Base-by-base conservation (phyloP, 768 basidiomycete species). In the Rhizopogon roseolus region DNA sequence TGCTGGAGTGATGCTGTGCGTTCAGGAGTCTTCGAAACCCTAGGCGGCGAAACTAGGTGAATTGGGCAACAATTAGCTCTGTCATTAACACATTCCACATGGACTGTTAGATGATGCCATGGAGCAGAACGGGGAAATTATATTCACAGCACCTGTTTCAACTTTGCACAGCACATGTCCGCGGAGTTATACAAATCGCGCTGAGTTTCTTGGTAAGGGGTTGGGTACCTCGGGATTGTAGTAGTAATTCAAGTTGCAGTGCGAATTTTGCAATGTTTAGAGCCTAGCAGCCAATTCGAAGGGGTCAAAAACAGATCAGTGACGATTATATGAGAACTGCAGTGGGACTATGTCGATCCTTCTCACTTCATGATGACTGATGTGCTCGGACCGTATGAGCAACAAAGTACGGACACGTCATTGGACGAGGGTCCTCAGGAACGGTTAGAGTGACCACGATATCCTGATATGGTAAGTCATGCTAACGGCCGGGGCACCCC, bases 401-500 rank as follows among this genome's bases (percentile, higher is more conserved):
- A 52, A 57, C 60, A 65, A 67, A 48, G 58, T 63, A 65, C 66
- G 49, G 41, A 22, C 9, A 22, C 9, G 5, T 36, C 14, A 48
- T 48, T 48, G 46, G 45, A 5, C 34, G 8, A 16, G 11, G n/a
- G 22, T 22, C 22, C n/a, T 34, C 52, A 58, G 57, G 64, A 57
- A 65, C 65, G 45, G 53, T 14, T 22, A 22, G 44, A 19, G 27
- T 17, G 25, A 42, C 41, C 28, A 54, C 54, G 55, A 61, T 70
- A 48, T 46, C 66, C 62, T 58, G 65, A 68, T 68, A 57, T 67
- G 59, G 66, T 1, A 27, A 16, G 2, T 8, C 1, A 13, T 34
- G 7, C 19, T 49, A 34, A 22, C 34, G 11, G 6, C 41, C 69
- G 67, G 69, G 44, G 46, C 10, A 0, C 61, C 45, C 67, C 67